phyloP scores from a whole-genome alignment of 1,139 yeast genomes.

The Protomyces arabidopsidicola region DNA sequence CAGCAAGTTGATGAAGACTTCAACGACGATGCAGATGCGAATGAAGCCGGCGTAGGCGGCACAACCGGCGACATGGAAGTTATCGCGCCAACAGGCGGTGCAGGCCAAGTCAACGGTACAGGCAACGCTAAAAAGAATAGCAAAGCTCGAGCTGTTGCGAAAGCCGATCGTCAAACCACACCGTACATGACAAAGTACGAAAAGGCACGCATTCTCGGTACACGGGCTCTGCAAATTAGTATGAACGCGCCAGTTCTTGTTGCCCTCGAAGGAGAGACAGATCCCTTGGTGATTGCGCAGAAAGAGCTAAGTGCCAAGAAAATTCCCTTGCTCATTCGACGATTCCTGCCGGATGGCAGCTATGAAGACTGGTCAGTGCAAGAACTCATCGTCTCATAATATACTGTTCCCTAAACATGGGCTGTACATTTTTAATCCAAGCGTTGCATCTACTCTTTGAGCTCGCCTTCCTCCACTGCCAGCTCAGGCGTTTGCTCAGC shows the following conservation, averaged over 20 bases:
- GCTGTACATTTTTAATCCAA: not conserved
- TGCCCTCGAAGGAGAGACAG: constrained; percentile 97
- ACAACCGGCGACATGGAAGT: constrained; percentile 56
- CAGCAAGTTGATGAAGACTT: constrained; percentile 3
- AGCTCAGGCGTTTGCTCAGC: not conserved
- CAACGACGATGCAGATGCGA: not conserved
- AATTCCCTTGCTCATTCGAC: constrained; percentile 89
- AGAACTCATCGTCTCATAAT: constrained; percentile 86
- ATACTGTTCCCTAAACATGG: constrained; percentile 31
- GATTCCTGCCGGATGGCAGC: constrained; percentile 94
- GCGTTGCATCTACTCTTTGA: not conserved
- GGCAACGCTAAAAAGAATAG: constrained; percentile 44
- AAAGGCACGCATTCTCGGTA: constrained; percentile 92
- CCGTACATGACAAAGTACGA: constrained; percentile 99
- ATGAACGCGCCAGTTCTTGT: constrained; percentile 98
- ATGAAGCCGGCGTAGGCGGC: constrained; percentile 62
- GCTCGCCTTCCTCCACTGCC: not conserved
- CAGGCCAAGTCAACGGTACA: constrained; percentile 52
- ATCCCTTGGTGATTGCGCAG: constrained; percentile 97
- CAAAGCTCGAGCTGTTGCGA: constrained; percentile 75
- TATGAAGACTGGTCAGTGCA: constrained; percentile 99
- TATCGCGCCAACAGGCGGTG: constrained; percentile 50
- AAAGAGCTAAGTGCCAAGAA: constrained; percentile 92
- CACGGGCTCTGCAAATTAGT: constrained; percentile 91
- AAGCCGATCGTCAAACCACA: constrained; percentile 83